These are phyloP conservation scores for Trichoderma sp. DNA, from an alignment of 2,329 filamentous ascomycete genomes.

Conservation along the genomic window DNA sequence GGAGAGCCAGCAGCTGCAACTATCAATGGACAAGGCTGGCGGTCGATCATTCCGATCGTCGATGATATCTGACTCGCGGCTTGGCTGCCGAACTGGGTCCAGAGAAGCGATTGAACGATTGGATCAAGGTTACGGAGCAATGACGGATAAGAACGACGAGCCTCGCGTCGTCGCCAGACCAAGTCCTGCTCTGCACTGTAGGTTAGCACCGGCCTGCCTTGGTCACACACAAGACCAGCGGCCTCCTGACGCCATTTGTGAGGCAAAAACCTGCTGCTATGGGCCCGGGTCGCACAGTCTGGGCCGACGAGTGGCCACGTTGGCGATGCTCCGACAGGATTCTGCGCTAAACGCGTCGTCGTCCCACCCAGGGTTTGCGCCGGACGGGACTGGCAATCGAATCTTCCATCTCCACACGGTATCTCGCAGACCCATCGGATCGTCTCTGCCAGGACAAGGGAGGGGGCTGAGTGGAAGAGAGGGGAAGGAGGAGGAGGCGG, in stretches of 20 bases:
- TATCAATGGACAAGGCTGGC: neutral
- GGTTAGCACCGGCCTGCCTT: too few relatives aligned
- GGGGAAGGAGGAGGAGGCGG: neutral
- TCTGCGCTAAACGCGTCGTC: neutral
- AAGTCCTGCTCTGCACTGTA: neutral
- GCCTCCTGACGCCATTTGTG: neutral
- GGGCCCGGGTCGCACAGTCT: neutral
- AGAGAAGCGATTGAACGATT: neutral
- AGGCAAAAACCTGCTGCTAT: neutral
- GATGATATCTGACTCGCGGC: neutral
- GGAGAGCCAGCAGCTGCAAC: neutral
- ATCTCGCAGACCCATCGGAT: neutral
- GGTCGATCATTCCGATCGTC: constrained; percentile 7
- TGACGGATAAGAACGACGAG: neutral
- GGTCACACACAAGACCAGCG: neutral
- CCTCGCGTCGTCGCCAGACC: neutral
- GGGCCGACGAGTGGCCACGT: neutral
- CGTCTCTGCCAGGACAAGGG: neutral
- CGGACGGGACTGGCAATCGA: neutral
- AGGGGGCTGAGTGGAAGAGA: neutral
- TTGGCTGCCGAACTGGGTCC: neutral
- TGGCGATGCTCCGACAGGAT: neutral
- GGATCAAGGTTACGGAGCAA: neutral
- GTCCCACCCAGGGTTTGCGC: neutral
- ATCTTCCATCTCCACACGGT: neutral